phyloP scores from a whole-genome alignment of 2,329 filamentous ascomycete genomes.

The Aspergillus luchuensis region DNA sequence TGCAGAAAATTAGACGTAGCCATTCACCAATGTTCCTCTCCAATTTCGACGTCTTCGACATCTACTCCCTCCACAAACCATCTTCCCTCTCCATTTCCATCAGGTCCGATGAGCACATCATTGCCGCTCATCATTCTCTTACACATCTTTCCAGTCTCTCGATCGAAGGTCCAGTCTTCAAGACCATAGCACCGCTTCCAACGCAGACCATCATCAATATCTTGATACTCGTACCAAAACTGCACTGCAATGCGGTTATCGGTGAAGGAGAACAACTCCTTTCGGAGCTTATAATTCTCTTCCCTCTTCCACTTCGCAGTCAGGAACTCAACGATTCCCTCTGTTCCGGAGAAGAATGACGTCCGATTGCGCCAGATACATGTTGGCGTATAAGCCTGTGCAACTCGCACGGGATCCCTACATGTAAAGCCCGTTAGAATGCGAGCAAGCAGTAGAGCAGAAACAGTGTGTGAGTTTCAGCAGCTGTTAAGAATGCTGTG shows the following conservation, averaged over 20 bases:
- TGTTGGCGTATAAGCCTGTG: slow-evolving; percentile 72
- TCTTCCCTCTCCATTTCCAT: slow-evolving; percentile 45
- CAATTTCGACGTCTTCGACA: slow-evolving; percentile 42
- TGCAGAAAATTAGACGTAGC: not conserved
- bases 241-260: slow-evolving; percentile 81
- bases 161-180: slow-evolving; percentile 53
- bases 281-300: slow-evolving; percentile 71
- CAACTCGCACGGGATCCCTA: slow-evolving; percentile 66
- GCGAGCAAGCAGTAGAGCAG: not conserved
- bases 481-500: not conserved
- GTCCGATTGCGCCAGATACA: slow-evolving; percentile 80
- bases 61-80: slow-evolving; percentile 50
- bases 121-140: slow-evolving; percentile 54
- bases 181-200: slow-evolving; percentile 90
- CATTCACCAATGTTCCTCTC: slow-evolving; percentile 39
- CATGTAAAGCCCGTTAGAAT: not conserved
- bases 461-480: not conserved
- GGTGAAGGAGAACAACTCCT: slow-evolving; percentile 78
- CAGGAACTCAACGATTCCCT: slow-evolving; percentile 68
- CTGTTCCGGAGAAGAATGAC: slow-evolving; percentile 68
- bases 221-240: slow-evolving; percentile 86
- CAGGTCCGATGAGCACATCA: slow-evolving; percentile 45
- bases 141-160: slow-evolving; percentile 47
- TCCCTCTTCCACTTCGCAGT: slow-evolving; percentile 74
- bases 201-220: slow-evolving; percentile 61